Evolutionary conservation across 225 moss, liverwort and hornwort species (phyloP).

Genomic region (Anthoceros angustus): DNA sequence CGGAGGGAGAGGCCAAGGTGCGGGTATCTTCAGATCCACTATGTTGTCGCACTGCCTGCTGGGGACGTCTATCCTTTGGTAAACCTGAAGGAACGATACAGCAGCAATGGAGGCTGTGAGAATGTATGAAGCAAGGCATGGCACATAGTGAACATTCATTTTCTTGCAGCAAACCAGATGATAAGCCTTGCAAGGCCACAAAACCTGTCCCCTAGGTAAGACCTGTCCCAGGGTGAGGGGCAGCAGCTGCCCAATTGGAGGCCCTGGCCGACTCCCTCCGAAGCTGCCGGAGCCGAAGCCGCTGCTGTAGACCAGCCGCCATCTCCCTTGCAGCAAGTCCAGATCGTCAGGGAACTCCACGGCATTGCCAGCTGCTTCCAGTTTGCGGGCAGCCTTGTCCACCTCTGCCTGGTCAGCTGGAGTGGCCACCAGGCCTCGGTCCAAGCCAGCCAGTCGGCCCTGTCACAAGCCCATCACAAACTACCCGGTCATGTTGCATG

Average conservation of each 20-base stretch:
- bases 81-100: conserved; percentile 30
- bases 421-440: conserved; percentile 74
- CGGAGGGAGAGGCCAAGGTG: conserved; percentile 77
- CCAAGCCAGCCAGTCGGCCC: conserved; percentile 79
- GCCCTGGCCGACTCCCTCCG: conserved; percentile 80
- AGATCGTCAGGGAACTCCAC: conserved; percentile 48
- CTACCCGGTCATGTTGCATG: not conserved
- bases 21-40: conserved; percentile 62
- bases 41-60: conserved; percentile 73
- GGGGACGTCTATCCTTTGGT: conserved; percentile 65
- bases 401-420: conserved; percentile 49
- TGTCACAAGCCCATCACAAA: conserved; percentile 10
- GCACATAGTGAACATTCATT: not conserved
- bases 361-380: conserved; percentile 45
- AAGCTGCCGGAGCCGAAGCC: conserved; percentile 75
- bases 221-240: conserved; percentile 75
- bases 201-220: not conserved
- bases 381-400: conserved; percentile 35
- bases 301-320: conserved; percentile 81
- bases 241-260: conserved; percentile 43
- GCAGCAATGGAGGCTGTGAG: not conserved
- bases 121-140: not conserved
- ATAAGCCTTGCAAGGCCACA: no score
- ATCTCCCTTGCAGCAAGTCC: conserved; percentile 61
- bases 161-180: no score